Conservation (phyloP, 306 rosid genomes). For the Pachyrhizus erosus region DNA sequence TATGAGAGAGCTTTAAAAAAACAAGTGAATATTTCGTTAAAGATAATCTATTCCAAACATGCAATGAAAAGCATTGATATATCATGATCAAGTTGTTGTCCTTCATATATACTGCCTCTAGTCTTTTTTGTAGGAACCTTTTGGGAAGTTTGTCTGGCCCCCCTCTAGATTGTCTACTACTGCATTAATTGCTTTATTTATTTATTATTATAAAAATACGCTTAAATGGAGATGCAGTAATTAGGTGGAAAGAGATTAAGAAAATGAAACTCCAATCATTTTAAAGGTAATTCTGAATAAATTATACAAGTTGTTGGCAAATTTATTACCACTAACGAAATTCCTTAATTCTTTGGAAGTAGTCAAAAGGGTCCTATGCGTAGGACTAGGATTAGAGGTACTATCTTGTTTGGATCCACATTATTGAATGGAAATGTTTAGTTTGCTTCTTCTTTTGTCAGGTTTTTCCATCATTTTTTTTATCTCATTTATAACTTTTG, state of each 20-base stretch:
- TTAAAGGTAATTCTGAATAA: neutral
- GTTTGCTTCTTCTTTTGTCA: slow-evolving; percentile 29
- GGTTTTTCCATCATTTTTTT: neutral
- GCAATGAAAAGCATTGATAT: slow-evolving; percentile 26
- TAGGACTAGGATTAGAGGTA: neutral
- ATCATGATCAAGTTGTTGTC: neutral
- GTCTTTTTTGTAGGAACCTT: neutral
- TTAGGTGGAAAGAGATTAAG: neutral
- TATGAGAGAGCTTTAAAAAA: neutral
- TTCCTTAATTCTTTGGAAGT: neutral
- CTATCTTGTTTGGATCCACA: neutral
- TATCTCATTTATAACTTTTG: neutral
- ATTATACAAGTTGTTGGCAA: neutral
- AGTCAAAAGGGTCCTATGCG: neutral
- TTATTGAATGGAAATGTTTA: slow-evolving; percentile 16
- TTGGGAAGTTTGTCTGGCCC: neutral
- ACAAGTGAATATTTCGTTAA: neutral
- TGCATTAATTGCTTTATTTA: neutral
- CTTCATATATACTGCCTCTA: neutral
- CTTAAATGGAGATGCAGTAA: neutral
- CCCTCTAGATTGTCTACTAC: neutral
- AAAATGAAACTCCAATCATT: neutral
- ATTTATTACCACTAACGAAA: neutral
- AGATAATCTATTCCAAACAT: neutral
- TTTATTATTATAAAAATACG: neutral